These are phyloP conservation scores for Cadophora luteo-olivacea DNA, from an alignment of 2,329 filamentous ascomycete genomes.

Conservation along the genomic window DNA sequence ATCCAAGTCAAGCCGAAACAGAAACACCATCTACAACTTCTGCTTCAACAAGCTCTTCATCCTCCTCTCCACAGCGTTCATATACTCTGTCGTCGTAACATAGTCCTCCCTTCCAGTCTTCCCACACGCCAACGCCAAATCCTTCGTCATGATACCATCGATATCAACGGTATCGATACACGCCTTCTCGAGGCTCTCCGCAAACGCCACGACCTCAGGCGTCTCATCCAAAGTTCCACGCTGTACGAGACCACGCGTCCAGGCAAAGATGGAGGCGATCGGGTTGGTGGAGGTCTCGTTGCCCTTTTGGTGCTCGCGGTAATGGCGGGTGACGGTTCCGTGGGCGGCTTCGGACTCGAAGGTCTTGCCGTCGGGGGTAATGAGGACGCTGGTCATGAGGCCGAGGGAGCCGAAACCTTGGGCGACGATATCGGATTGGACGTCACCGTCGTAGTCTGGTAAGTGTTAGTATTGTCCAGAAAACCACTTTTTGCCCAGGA, in stretches of 20 bases:
- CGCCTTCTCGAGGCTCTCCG: conserved; percentile 88
- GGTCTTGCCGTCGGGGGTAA: conserved; percentile 95
- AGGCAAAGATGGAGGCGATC: conserved; percentile 98
- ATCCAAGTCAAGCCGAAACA: neutral
- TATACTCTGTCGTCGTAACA: conserved; percentile 91
- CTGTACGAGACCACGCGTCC: conserved; percentile 93
- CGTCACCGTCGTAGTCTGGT: conserved; percentile 96
- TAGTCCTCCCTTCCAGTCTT: conserved; percentile 84
- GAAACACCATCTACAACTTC: conserved; percentile 62
- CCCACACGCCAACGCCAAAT: conserved; percentile 92
- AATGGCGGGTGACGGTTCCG: conserved; percentile 97
- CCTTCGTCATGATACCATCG: conserved; percentile 99
- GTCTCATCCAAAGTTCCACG: conserved; percentile 91
- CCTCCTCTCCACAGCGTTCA: conserved; percentile 89
- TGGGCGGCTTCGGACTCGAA: conserved; percentile 98
- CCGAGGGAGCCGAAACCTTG: conserved; percentile 98
- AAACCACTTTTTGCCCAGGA: no score
- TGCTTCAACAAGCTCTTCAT: conserved; percentile 81
- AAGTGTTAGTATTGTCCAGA: conserved; percentile 22
- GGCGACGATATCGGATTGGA: conserved; percentile 97
- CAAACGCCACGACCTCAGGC: conserved; percentile 90
- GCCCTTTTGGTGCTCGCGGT: conserved; percentile 98
- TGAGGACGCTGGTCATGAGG: conserved; percentile 97
- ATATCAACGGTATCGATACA: conserved; percentile 93
- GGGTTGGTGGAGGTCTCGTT: conserved; percentile 97